Conservation (phyloP, 345 rosid species). For the Arabis alpina region DNA sequence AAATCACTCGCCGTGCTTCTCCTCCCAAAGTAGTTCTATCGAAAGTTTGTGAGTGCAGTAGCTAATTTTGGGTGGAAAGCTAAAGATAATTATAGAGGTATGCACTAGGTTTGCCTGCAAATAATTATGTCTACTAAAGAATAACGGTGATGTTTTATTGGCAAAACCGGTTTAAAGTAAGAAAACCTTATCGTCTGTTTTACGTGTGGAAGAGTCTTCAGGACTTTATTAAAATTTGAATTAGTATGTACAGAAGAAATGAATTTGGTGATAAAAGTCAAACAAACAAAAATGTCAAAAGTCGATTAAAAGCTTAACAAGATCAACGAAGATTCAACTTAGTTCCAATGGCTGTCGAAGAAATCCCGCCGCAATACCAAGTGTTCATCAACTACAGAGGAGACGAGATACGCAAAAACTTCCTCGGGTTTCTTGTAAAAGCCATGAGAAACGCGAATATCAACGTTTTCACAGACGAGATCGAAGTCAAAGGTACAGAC, state of each 20-base stretch:
- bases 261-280: not conserved
- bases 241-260: not conserved
- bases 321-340: not conserved
- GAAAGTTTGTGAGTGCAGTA: too few species aligned
- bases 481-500: constrained; percentile 23
- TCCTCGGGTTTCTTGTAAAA: constrained; percentile 21
- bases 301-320: not conserved
- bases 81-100: too few species aligned
- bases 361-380: constrained; percentile 20
- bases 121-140: too few species aligned
- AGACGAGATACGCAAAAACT: constrained; percentile 25
- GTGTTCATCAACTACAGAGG: constrained; percentile 33
- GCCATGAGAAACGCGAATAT: constrained; percentile 22
- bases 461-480: constrained; percentile 28
- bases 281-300: not conserved
- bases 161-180: too few species aligned
- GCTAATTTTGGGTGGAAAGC: too few species aligned
- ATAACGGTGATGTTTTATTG: too few species aligned
- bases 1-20: too few species aligned
- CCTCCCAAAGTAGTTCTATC: too few species aligned
- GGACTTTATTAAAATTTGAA: not conserved
- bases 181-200: too few species aligned
- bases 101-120: too few species aligned
- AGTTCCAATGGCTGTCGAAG: constrained; percentile 11
- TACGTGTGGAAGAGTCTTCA: too few species aligned